Conservation (phyloP, 768 basidiomycete genomes). For the Mycena floridula region DNA sequence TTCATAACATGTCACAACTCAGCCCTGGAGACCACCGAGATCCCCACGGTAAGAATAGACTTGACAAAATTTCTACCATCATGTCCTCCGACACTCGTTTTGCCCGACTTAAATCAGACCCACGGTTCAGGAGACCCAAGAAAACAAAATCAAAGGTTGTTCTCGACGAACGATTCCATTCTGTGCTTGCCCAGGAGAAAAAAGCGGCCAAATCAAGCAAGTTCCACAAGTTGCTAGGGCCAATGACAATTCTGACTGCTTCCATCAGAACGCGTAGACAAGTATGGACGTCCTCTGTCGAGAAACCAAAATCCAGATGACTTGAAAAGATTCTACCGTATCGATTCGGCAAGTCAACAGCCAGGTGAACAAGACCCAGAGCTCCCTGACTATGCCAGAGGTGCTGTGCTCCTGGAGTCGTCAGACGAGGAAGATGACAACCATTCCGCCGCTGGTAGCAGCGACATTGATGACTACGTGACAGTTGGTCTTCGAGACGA, state of each 20-base stretch:
- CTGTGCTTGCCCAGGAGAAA: constrained; percentile 52
- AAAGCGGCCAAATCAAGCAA: constrained; percentile 25
- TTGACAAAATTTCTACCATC: too few relatives aligned
- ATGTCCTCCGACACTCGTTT: constrained; percentile 92
- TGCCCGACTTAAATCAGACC: constrained; percentile 80
- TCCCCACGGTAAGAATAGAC: too few relatives aligned
- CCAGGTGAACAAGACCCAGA: constrained; percentile 24
- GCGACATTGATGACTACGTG: constrained; percentile 42
- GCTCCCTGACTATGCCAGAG: constrained; percentile 81
- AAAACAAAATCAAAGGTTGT: constrained; percentile 77
- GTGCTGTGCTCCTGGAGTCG: constrained; percentile 81
- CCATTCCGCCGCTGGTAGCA: constrained; percentile 32
- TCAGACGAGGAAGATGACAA: constrained; percentile 68
- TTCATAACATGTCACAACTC: constrained; percentile 16
- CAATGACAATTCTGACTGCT: background rate
- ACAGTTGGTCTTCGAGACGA: constrained; percentile 42
- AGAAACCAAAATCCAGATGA: constrained; percentile 69
- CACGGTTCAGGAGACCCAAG: constrained; percentile 83
- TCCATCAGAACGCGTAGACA: constrained; percentile 64
- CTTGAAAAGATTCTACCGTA: constrained; percentile 74
- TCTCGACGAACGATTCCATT: constrained; percentile 89
- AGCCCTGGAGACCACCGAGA: constrained; percentile 1
- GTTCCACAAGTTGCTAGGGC: background rate
- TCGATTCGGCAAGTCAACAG: constrained; percentile 45
- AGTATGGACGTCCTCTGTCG: constrained; percentile 76